phyloP scores from a whole-genome alignment of 2,329 filamentous ascomycete species.

The Sporothrix pseudoabietina region DNA sequence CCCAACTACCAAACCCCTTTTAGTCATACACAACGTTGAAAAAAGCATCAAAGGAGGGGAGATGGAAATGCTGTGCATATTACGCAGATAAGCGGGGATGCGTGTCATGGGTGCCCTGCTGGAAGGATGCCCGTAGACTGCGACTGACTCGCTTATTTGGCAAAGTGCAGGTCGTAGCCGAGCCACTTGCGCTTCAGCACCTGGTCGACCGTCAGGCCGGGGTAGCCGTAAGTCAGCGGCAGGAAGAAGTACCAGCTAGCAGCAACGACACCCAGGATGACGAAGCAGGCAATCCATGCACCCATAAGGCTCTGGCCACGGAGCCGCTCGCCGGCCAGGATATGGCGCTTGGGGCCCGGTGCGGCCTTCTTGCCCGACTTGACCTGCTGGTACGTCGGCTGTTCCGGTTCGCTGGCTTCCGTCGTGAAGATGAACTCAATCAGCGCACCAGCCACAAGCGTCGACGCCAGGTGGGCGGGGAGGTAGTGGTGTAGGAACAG shows the following conservation, averaged over 20 bases:
- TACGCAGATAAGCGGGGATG: background rate
- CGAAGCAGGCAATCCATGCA: slow-evolving; percentile 75
- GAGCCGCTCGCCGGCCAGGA: slow-evolving; percentile 80
- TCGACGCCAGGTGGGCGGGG: slow-evolving; percentile 88
- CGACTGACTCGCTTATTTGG: slow-evolving; percentile 65
- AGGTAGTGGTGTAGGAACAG: slow-evolving; percentile 98
- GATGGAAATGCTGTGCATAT: background rate
- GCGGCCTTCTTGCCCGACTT: slow-evolving; percentile 52
- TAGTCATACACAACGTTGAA: background rate
- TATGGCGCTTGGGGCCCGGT: slow-evolving; percentile 56
- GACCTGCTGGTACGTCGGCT: slow-evolving; percentile 49
- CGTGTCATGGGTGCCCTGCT: too few relatives aligned
- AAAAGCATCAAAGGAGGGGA: background rate
- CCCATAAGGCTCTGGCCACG: slow-evolving; percentile 74
- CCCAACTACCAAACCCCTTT: background rate
- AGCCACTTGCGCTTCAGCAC: slow-evolving; percentile 91
- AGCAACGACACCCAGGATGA: slow-evolving; percentile 68
- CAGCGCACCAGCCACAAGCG: slow-evolving; percentile 84
- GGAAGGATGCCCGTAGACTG: background rate
- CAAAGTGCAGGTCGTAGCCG: slow-evolving; percentile 96
- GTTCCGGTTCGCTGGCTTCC: slow-evolving; percentile 66
- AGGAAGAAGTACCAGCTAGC: slow-evolving; percentile 92
- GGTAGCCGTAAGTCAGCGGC: slow-evolving; percentile 92
- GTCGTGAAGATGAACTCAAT: slow-evolving; percentile 96
- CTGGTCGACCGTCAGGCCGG: slow-evolving; percentile 76